A percentile compares a stretch with the other conserved stretches of the same genome.
These are phyloP conservation scores for Penicillium frequentans DNA, from an alignment of 2,329 filamentous ascomycete genomes.

Conservation along the genomic window DNA sequence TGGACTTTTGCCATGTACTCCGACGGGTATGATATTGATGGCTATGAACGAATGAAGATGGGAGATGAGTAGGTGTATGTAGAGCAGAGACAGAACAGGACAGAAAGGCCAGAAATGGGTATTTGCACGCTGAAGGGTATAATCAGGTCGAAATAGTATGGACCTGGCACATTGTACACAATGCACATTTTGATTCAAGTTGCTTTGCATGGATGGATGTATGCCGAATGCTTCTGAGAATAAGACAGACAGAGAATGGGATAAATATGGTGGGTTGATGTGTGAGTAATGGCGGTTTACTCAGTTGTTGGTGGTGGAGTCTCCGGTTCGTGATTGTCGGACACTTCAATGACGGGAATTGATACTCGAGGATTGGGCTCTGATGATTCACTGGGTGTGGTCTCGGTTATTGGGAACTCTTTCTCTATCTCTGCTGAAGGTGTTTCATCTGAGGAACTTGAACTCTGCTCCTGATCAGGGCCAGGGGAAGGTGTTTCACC, in stretches of 20 bases:
- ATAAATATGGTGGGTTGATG: not conserved
- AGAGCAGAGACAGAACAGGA: not conserved
- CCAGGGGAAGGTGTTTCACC: not conserved
- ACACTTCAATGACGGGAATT: conserved; percentile 25
- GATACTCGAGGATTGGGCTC: conserved; percentile 1
- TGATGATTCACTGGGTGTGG: not conserved
- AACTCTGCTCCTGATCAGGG: not conserved
- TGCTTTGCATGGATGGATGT: not conserved
- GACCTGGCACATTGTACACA: not conserved
- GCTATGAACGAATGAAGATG: not conserved
- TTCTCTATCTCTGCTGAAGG: not conserved
- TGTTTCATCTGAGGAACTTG: not conserved
- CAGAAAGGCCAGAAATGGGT: not conserved
- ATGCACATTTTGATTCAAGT: not conserved
- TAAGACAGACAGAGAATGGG: not conserved
- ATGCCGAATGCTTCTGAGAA: not conserved
- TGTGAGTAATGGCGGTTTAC: not conserved
- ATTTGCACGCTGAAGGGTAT: conserved; percentile 8
- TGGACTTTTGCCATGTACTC: not conserved
- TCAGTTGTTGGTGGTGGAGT: not conserved
- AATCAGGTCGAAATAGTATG: conserved; percentile 1
- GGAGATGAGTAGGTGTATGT: not conserved
- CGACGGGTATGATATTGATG: not conserved
- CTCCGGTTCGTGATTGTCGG: conserved; percentile 12
- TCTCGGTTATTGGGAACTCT: not conserved